Evolutionary conservation across 495 filamentous ascomycete species (phyloP), one percentile per base, ranked within the genome.

Genomic region (Clavariopsis aquatica): DNA sequence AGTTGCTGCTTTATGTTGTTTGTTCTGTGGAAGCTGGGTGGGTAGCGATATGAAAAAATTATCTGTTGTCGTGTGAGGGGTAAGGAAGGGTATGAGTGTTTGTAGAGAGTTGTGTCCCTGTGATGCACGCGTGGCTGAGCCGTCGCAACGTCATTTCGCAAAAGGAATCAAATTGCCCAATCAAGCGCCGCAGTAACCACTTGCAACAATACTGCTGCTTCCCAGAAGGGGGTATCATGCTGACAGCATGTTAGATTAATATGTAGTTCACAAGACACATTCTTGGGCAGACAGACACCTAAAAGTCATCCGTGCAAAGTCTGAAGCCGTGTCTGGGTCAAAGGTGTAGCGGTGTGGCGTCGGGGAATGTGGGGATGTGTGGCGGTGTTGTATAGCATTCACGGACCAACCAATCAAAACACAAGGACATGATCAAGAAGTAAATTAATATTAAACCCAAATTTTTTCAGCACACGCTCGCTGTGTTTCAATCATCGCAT

Each of bases 71-170:
- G 24, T 36, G 38, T 10, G 57, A 23, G 55, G 55, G 38, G 13
- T 17, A 43, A 26, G 34, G 20, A 36, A 13, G 36, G 24, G 9
- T 8, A 31, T 22, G 51, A 6, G 26, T 20, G 53, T 29, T 57
- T 38, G 31, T 15, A n/a, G 53, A n/a, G n/a, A n/a, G n/a, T 17
- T 47, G 55, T 47, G 52, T 56, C 31, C 23, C 24, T 52, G 49
- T 31, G 36, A 22, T 36, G 52, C 52, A 17, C 31, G 28, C 19
- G 52, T 56, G 52, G 52, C 52, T 56, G 52, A 56, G 52, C 52
- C 47, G 22, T 24, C 15, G 29, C 9, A 13, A 56, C 52, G 52
- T 56, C 52, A 56, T 56, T 43, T 43, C 38, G 4, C 38, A 43
- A 43, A 56, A 31, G 31, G 29, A 56, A 56, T 36, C 15, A n/a